Evolutionary conservation across 2,329 filamentous ascomycete genomes (phyloP), one percentile per base, ranked within the genome.

Genomic region (Fusarium cicatricum): DNA sequence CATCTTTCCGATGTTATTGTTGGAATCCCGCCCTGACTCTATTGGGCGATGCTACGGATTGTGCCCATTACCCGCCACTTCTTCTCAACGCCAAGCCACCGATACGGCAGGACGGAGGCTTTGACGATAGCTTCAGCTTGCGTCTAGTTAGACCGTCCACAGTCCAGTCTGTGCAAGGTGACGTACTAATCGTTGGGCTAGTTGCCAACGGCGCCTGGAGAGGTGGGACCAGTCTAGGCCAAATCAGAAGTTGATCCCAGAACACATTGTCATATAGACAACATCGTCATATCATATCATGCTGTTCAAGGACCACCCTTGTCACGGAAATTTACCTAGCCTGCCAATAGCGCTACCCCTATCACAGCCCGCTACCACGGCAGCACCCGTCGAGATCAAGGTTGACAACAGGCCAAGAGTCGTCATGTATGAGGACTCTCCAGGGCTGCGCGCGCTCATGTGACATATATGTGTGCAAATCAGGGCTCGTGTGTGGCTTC

Each of bases 201-300:
- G 52, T 19, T 44, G 42, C 44, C 36, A 47, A 42, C 19, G 31
- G 46, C 37, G 37, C 45, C 41, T 51, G 40, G 39, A 59, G 39
- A 58, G 31, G 47, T 57, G 54, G 46, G 48, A 54, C 47, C 39
- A 26, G 48, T 19, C 32, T 43, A 40, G 48, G 36, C 48, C 41
- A 49, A 49, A 43, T 55, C 41, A 50, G 49, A 60, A 52, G 50
- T 55, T 55, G 51, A 52, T 52, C 44, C 47, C 52, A 58, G 52
- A 40, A 34, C 44, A 46, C 53, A 51, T 60, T 50, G 45, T 19
- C 29, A 38, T 40, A 38, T 31, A 49, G 19, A 45, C 45, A 47
- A 45, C 49, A 60, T 64, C 53, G 46, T 62, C 64, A 56, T 69
- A 55, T 68, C 66, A 68, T 65, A 66, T 69, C 64, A 67, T 68